Evolutionary conservation across 2,329 filamentous ascomycete genomes (phyloP).

Genomic region (Alternaria metachromatica): DNA sequence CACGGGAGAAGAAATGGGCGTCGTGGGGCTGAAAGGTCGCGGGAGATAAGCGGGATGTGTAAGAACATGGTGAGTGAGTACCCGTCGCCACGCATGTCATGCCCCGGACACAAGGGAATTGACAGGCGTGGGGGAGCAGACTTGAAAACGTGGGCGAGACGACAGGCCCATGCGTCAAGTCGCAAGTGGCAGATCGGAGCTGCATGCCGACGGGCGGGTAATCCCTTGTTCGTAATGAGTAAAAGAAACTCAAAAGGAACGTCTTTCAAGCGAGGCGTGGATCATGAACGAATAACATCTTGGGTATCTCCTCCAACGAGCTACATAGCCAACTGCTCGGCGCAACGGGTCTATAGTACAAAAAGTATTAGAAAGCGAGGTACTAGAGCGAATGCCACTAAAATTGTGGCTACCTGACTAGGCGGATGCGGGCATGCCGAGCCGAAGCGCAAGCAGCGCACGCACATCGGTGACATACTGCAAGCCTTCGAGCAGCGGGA

Average conservation of each 20-base stretch:
- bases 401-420: constrained; percentile 26
- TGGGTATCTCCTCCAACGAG: constrained; percentile 46
- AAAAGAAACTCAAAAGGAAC: constrained; percentile 26
- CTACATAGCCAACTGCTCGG: constrained; percentile 30
- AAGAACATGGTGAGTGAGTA: constrained; percentile 16
- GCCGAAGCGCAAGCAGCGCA: constrained; percentile 84
- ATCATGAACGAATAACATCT: constrained; percentile 27
- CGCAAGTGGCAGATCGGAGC: constrained; percentile 3
- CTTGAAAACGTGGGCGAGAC: constrained; percentile 19
- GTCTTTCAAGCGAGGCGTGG: constrained; percentile 8
- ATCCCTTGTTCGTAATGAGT: constrained; percentile 9
- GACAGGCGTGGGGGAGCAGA: constrained; percentile 9
- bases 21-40: constrained; percentile 36
- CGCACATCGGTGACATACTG: constrained; percentile 97
- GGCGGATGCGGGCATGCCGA: constrained; percentile 68
- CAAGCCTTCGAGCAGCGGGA: constrained; percentile 89
- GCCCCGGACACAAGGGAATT: constrained; percentile 8
- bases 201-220: constrained; percentile 13
- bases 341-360: constrained; percentile 41
- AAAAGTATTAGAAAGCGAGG: constrained; percentile 34
- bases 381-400: constrained; percentile 18
- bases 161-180: constrained; percentile 21
- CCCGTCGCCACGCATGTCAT: constrained; percentile 17
- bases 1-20: constrained; percentile 23
- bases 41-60: constrained; percentile 31